A percentile compares a stretch with the other conserved stretches of the same genome.
Evolutionary conservation across 1,284 basidiomycete species (phyloP).

Genomic region (Microbotryum intermedium): DNA sequence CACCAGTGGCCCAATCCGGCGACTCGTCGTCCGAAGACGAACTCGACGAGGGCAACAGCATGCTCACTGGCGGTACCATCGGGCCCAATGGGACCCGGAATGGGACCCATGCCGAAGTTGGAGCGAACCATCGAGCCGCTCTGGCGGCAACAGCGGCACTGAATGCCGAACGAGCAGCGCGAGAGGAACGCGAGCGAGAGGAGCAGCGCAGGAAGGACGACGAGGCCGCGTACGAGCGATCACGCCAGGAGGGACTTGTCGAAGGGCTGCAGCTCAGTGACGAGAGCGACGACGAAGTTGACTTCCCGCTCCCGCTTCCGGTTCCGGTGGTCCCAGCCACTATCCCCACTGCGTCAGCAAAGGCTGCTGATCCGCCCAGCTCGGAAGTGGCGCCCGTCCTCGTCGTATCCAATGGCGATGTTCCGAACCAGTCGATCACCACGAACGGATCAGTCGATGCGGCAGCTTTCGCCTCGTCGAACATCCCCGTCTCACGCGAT

Average conservation of each 20-base stretch:
- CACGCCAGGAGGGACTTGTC: conserved; percentile 13
- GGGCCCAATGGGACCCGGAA: neutral
- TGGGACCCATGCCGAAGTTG: conserved; percentile 1
- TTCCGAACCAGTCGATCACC: neutral
- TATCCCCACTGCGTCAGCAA: neutral
- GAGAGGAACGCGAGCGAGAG: conserved; percentile 15
- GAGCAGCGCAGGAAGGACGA: conserved; percentile 16
- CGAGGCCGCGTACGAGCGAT: conserved; percentile 16
- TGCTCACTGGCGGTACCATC: neutral
- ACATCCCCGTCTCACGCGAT: neutral
- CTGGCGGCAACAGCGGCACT: conserved; percentile 18
- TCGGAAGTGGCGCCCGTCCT: neutral
- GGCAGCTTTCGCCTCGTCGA: neutral
- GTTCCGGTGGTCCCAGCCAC: neutral
- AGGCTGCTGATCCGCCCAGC: neutral
- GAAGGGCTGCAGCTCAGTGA: conserved; percentile 29
- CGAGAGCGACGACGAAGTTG: conserved; percentile 27
- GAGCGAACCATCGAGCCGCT: conserved; percentile 19
- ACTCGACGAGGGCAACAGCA: neutral
- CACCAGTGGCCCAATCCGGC: neutral
- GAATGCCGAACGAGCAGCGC: conserved; percentile 16
- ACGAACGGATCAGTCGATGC: neutral
- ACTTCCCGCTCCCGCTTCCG: conserved; percentile 45
- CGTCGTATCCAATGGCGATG: neutral
- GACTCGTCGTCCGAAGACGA: neutral